phyloP scores from a whole-genome alignment of 176 grass and related monocot genomes.

The Rhynchospora breviuscula region DNA sequence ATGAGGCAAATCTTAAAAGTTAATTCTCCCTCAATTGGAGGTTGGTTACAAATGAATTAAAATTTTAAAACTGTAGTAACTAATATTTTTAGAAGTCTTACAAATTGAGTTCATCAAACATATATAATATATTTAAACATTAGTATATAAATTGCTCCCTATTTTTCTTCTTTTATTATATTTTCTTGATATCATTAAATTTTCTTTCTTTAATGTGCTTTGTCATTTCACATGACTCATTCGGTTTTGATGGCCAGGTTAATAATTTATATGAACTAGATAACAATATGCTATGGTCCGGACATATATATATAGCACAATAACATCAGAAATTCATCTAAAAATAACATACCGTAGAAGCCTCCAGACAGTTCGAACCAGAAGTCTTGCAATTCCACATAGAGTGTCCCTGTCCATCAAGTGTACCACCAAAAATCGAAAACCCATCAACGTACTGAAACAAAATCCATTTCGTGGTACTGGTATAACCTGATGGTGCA shows the following conservation, averaged over 20 bases:
- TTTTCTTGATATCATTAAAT: too few species aligned
- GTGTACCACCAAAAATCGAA: conserved; percentile 38
- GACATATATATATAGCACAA: too few species aligned
- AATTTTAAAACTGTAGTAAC: too few species aligned
- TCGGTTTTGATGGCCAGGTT: background rate
- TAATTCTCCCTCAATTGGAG: too few species aligned
- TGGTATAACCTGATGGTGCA: conserved; percentile 27
- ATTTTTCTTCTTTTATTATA: background rate
- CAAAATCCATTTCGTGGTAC: conserved; percentile 32
- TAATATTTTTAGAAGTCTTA: too few species aligned
- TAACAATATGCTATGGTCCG: background rate
- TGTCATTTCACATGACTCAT: too few species aligned
- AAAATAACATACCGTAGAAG: conserved; percentile 30
- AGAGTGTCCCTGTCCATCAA: conserved; percentile 38
- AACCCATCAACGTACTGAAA: conserved; percentile 61
- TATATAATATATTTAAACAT: too few species aligned
- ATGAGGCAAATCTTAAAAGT: too few species aligned
- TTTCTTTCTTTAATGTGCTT: too few species aligned
- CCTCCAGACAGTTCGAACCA: conserved; percentile 25
- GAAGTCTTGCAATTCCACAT: conserved; percentile 49
- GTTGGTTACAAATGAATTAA: too few species aligned
- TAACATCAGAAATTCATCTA: background rate
- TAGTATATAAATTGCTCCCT: background rate
- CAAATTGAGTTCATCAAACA: too few species aligned
- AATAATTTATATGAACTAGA: background rate